Evolutionary conservation across 2,329 filamentous ascomycete species (phyloP), one percentile per base, ranked within the genome.

Genomic region (Cercospora citrullina): DNA sequence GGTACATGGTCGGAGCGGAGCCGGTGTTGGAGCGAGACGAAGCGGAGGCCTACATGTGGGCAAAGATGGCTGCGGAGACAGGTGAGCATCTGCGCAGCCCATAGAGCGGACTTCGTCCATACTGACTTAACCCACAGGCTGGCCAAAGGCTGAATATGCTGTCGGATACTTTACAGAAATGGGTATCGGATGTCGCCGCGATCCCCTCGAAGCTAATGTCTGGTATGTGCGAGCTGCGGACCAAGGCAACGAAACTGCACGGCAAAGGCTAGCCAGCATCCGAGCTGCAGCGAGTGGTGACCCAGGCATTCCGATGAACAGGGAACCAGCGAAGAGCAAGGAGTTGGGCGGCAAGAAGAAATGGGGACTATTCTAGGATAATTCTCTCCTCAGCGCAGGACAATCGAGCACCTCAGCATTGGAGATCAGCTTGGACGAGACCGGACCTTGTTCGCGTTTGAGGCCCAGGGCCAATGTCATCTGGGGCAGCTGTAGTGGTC

Each of bases 151-250:
- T n/a, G 89, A 97, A 78, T 99, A 98, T 75, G 93, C 95, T 0
- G 88, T 97, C 23, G 95, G 93, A 55, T 98, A 97, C 81, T 99
- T 99, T 79, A 97, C 94, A 5, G 95, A 99, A 79, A 97, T 96
- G 92, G 95, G 95, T 70, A 97, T 99, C 74, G 95, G 95, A 60
- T 97, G 93, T 79, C 91, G 93, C 42, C 89, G 93, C 60, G 95
- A 99, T 78, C 89, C 94, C n/a, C 86, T 99, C 53, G 94, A 97
- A 79, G 94, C 95, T 73, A 99, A 99, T 76, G 92, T 97, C 33
- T 98, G 94, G 94, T 99, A 99, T 78, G 94, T 99, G 73, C 92
- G 92, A 80, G 95, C 95, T 5, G 94, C 95, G 16, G 94, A 97
- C 73, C 88, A 92, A 60, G 95, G 94, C 58, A 94, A 98, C 75